Conservation (phyloP, 768 basidiomycete species). For the Naematelia aurantialba region DNA sequence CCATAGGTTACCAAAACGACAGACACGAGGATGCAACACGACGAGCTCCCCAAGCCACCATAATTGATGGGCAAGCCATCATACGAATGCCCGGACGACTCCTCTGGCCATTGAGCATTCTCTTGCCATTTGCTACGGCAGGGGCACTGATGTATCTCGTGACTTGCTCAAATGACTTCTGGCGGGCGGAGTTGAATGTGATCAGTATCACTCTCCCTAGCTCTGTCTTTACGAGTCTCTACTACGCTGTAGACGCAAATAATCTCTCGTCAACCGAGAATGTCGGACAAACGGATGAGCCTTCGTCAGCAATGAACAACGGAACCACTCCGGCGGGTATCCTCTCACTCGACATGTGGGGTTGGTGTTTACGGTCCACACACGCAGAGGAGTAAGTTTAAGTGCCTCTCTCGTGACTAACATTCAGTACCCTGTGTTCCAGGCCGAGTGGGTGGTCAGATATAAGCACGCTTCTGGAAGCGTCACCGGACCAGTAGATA, state of each 20-base stretch:
- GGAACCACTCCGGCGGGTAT: neutral
- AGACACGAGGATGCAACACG: neutral
- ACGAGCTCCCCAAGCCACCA: neutral
- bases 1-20: too few relatives aligned
- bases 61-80: neutral
- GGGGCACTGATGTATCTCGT: slow-evolving; percentile 6
- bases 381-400: slow-evolving; percentile 4
- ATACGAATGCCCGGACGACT: neutral
- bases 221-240: neutral
- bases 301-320: neutral
- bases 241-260: neutral
- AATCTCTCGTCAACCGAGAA: neutral
- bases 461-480: neutral
- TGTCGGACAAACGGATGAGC: neutral
- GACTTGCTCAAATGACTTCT: slow-evolving; percentile 2
- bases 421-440: neutral
- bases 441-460: slow-evolving; percentile 1
- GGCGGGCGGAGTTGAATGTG: slow-evolving; percentile 5
- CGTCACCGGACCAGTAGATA: neutral
- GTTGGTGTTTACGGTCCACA: slow-evolving; percentile 11
- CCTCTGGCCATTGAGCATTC: slow-evolving; percentile 1
- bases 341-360: slow-evolving; percentile 13
- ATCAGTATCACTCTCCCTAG: slow-evolving; percentile 1
- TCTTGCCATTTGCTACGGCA: slow-evolving; percentile 2
- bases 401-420: neutral